Evolutionary conservation across 305 asterid genomes (phyloP), one percentile per base, ranked within the genome.

Genomic region (Rubia balearica): DNA sequence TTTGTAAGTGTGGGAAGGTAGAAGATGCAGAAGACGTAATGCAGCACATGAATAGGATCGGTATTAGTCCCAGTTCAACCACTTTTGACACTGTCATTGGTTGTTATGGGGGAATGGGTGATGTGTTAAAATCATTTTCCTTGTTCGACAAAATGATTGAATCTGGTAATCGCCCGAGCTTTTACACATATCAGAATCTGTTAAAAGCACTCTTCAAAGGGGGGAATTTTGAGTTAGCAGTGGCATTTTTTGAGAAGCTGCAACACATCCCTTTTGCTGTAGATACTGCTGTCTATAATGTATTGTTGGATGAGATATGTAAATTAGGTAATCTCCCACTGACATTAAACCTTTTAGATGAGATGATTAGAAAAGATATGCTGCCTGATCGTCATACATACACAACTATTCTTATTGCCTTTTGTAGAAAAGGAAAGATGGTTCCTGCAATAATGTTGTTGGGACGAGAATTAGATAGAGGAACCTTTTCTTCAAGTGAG

Each of bases 181-280:
- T 68, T 67, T 79, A 77, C 77, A 90, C 97, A 10, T 86, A 85
- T 77, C 87, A 85, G 75, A 83, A 82, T 84, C 80, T 90, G 66
- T 73, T 90, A 78, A 90, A 87, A 78, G 93, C 94, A 72, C 81
- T 90, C 40, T 86, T 90, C 82, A 84, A 74, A 85, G 89, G 88
- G 69, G 91, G 93, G 22, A 67, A 83, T 73, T 43, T 86, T 8
- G 71, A 77, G 60, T 84, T 79, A 78, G 97, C 96, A 3, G 14
- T 87, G 67, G 72, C 70, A 69, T 89, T 90, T 68, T 86, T 87
- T 71, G 49, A 33, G 75, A 78, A 80, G 71, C 91, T 92, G 57
- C 86, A 71, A 16, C 73, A 76, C 6, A 79, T 67, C 68, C 85
- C 84, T 70, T 73, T 60, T 84, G 84, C 75, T 60, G 16, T 75